Conservation (phyloP, 495 filamentous ascomycete species). For the Hyaloscypha bicolor region DNA sequence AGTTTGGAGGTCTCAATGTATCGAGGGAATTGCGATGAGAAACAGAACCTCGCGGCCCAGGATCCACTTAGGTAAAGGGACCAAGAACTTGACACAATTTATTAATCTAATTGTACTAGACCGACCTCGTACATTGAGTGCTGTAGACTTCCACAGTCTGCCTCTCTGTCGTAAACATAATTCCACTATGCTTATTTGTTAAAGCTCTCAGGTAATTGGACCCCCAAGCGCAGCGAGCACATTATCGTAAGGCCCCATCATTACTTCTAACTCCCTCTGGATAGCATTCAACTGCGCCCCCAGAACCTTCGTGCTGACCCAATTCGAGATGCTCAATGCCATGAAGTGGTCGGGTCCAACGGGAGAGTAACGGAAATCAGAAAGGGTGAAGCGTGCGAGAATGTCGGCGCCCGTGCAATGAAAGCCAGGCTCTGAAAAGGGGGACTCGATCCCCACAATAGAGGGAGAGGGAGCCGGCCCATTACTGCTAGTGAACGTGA, state of each 20-base stretch:
- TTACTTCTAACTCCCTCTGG: conserved; percentile 12
- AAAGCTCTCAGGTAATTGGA: no score
- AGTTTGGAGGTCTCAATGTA: no score
- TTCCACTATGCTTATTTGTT: no score
- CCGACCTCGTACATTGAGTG: no score
- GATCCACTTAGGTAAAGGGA: no score
- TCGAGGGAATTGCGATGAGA: no score
- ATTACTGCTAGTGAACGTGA: conserved; percentile 16
- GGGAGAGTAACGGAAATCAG: conserved; percentile 17
- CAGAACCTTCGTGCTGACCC: conserved; percentile 21
- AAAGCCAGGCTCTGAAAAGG: not conserved
- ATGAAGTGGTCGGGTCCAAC: conserved; percentile 16
- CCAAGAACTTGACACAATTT: no score
- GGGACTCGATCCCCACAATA: not conserved
- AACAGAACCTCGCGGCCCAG: no score
- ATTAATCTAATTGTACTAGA: no score
- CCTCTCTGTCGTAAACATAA: no score
- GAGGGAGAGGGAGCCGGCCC: not conserved
- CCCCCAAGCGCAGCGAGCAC: not conserved
- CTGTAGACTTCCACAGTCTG: no score
- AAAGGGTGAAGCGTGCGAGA: conserved; percentile 2
- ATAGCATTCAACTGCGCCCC: conserved; percentile 19
- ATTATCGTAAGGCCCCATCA: conserved; percentile 1
- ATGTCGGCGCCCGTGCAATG: conserved; percentile 17
- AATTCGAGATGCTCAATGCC: conserved; percentile 20